phyloP scores from a whole-genome alignment of 371 early-diverging fungal genomes.

The Mucor mucedo region DNA sequence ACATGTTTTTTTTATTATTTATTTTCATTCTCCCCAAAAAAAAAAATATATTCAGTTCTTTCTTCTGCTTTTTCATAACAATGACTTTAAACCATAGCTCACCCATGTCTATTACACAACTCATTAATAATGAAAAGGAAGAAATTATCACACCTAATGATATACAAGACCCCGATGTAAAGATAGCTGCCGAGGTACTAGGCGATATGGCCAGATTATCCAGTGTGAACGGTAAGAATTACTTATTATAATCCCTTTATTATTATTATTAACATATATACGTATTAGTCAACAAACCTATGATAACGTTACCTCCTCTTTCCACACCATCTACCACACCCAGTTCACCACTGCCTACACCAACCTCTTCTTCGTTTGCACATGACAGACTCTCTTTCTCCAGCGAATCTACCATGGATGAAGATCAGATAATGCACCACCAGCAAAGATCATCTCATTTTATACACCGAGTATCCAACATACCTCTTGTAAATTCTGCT shows the following conservation, averaged over 20 bases:
- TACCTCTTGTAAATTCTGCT: slow-evolving; percentile 81
- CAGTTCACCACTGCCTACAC: slow-evolving; percentile 41
- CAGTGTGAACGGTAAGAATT: slow-evolving; percentile 14
- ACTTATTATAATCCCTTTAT: neutral
- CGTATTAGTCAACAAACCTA: slow-evolving; percentile 6
- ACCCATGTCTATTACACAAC: slow-evolving; percentile 47
- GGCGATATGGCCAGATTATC: slow-evolving; percentile 58
- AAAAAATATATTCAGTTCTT: neutral
- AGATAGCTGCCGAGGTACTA: slow-evolving; percentile 70
- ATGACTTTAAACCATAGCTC: slow-evolving; percentile 25
- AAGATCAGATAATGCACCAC: slow-evolving; percentile 23
- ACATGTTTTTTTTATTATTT: slow-evolving; percentile 13
- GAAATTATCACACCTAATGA: slow-evolving; percentile 5
- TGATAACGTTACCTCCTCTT: slow-evolving; percentile 36
- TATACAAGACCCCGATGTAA: slow-evolving; percentile 59
- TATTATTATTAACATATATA: neutral
- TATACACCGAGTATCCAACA: slow-evolving; percentile 75
- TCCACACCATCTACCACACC: slow-evolving; percentile 41
- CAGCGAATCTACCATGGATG: slow-evolving; percentile 34
- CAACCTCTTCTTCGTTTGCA: slow-evolving; percentile 28
- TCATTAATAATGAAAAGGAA: slow-evolving; percentile 22
- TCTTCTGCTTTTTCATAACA: slow-evolving; percentile 10
- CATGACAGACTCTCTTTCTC: slow-evolving; percentile 25
- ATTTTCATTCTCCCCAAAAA: slow-evolving; percentile 7
- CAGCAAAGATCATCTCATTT: slow-evolving; percentile 47